Conservation (phyloP, 2,329 filamentous ascomycete genomes). For the Venturia asperata region DNA sequence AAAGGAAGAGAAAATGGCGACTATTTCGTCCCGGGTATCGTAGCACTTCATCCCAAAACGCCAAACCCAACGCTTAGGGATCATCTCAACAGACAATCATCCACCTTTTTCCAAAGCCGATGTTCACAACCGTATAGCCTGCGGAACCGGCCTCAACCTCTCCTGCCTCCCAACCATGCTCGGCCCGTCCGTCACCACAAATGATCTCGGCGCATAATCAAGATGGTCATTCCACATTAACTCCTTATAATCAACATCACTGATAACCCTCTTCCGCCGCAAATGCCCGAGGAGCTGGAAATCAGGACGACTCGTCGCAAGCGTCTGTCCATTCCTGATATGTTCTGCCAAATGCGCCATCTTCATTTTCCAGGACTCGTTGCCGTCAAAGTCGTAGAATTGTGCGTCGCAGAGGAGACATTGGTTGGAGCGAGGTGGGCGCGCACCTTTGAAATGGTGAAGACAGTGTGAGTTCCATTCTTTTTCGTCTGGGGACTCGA, state of each 20-base stretch:
- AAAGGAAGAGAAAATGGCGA: background rate
- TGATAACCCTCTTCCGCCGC: conserved; percentile 10
- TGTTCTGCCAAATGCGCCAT: conserved; percentile 14
- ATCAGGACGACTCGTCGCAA: background rate
- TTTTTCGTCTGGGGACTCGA: conserved; percentile 1
- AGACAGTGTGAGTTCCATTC: conserved; percentile 15
- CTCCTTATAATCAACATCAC: conserved; percentile 11
- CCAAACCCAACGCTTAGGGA: background rate
- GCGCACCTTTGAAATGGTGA: conserved; percentile 10
- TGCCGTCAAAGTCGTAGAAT: conserved; percentile 4
- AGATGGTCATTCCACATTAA: conserved; percentile 8
- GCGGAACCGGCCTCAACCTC: background rate
- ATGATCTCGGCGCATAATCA: background rate
- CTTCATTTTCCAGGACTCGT: conserved; percentile 1
- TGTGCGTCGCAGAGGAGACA: conserved; percentile 14
- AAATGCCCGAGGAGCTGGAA: conserved; percentile 11
- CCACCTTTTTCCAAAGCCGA: background rate
- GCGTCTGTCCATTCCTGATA: conserved; percentile 6
- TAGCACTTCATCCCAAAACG: background rate
- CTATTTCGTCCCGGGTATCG: background rate
- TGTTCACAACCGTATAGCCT: background rate
- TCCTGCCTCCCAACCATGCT: background rate
- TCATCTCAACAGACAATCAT: background rate
- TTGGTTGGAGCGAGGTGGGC: background rate
- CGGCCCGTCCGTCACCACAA: background rate